phyloP scores from a whole-genome alignment of 768 basidiomycete species.

The Lentinula sp. region DNA sequence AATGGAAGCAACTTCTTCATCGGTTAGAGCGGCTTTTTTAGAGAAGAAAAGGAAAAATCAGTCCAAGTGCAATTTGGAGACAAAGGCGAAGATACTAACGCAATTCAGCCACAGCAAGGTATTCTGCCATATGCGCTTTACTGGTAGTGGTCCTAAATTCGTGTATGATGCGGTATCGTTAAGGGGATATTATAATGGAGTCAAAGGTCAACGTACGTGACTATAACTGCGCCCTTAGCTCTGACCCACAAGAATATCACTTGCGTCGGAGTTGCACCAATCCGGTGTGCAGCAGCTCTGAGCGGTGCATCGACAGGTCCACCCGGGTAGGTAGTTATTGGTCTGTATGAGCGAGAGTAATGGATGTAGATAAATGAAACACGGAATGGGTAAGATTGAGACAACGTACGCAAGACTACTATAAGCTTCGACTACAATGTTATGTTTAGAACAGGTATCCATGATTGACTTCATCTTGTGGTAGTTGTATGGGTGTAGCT shows the following conservation, averaged over 20 bases:
- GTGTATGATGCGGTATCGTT: not conserved
- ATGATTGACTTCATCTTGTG: conserved; percentile 38
- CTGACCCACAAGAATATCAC: conserved; percentile 66
- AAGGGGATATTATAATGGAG: not conserved
- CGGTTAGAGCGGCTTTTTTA: conserved; percentile 40
- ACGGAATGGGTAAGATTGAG: not conserved
- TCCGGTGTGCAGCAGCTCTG: conserved; percentile 41
- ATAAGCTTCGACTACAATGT: conserved; percentile 52
- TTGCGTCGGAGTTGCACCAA: conserved; percentile 55
- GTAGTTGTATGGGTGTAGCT: conserved; percentile 56
- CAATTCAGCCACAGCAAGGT: conserved; percentile 59
- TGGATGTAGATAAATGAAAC: not conserved
- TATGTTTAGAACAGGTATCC: conserved; percentile 40
- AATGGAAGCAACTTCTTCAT: conserved; percentile 55
- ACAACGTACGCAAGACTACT: conserved; percentile 38
- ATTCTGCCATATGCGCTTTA: conserved; percentile 57
- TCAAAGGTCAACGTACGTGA: conserved; percentile 41
- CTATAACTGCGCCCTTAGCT: conserved; percentile 59
- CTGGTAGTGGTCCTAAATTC: conserved; percentile 51
- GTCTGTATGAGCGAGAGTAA: conserved; percentile 25
- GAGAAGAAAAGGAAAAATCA: not conserved
- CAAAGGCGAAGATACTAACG: conserved; percentile 21
- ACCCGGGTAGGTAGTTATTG: conserved; percentile 52
- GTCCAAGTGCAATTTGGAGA: not conserved
- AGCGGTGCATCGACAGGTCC: conserved; percentile 62